Evolutionary conservation across 176 grass and related monocot genomes (phyloP).

Genomic region (Chloris gayana): DNA sequence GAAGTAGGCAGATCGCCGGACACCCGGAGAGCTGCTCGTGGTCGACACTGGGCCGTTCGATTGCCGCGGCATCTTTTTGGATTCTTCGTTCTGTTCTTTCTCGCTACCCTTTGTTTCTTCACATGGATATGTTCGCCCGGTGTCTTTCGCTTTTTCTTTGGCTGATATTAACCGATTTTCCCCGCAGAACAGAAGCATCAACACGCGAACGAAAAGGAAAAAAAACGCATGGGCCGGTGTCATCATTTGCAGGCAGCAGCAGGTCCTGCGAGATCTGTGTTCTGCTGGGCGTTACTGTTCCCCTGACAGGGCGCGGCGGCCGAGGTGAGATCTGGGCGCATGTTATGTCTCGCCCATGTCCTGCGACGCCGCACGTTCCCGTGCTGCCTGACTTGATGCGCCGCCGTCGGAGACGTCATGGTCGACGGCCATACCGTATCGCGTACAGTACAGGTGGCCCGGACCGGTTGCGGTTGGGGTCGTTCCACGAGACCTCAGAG

Average conservation of each 20-base stretch:
- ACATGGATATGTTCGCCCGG: conserved; percentile 34
- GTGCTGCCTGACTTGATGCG: not conserved
- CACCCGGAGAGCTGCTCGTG: not conserved
- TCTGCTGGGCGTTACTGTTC: conserved; percentile 3
- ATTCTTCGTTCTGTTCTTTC: not conserved
- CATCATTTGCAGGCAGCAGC: not conserved
- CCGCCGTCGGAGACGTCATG: not conserved
- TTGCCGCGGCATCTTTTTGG: conserved; percentile 24
- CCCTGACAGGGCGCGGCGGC: conserved; percentile 23
- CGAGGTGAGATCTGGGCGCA: conserved; percentile 39
- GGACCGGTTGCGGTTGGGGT: not conserved
- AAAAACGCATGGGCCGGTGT: not conserved
- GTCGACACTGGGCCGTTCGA: conserved; percentile 9
- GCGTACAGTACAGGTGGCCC: no score
- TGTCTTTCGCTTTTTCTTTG: not conserved
- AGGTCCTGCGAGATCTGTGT: conserved; percentile 24
- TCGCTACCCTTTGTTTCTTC: not conserved
- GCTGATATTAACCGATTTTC: not conserved
- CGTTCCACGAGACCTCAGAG: not conserved
- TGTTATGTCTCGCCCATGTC: conserved; percentile 27
- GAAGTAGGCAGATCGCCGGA: not conserved
- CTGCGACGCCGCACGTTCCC: conserved; percentile 26
- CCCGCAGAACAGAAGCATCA: not conserved
- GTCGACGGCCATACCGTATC: no score
- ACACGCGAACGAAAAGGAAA: conserved; percentile 1